Conservation (phyloP, 257 asterid species). For the Jasminum sambac region DNA sequence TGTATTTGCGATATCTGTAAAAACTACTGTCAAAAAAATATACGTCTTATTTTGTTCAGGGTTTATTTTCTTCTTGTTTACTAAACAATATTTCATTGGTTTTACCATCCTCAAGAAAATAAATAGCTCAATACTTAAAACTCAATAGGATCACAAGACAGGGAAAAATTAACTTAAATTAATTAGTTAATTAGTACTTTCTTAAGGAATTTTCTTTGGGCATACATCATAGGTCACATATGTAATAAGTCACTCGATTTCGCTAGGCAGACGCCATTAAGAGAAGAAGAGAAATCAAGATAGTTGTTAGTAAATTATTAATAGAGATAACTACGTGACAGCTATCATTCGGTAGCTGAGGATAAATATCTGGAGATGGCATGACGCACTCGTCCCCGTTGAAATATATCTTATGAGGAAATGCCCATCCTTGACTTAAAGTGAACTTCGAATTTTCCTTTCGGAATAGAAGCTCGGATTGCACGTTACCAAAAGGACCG, state of each 20-base stretch:
- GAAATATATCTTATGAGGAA: conserved; percentile 63
- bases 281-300: conserved; percentile 25
- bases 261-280: conserved; percentile 24
- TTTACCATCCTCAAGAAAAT: neutral
- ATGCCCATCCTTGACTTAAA: conserved; percentile 65
- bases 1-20: neutral
- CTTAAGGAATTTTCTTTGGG: neutral
- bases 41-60: neutral
- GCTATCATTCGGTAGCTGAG: conserved; percentile 40
- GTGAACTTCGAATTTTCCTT: conserved; percentile 48
- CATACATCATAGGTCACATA: too few relatives aligned
- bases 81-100: neutral
- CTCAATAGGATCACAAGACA: neutral
- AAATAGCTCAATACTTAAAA: neutral
- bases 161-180: neutral
- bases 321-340: neutral
- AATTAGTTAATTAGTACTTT: neutral
- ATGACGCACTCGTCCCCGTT: conserved; percentile 74
- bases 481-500: conserved; percentile 50
- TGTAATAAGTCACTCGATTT: too few relatives aligned
- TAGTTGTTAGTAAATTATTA: neutral
- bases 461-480: conserved; percentile 45
- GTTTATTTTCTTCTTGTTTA: neutral
- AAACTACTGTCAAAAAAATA: neutral
- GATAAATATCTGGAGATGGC: conserved; percentile 66